phyloP scores from a whole-genome alignment of 192 early-diverging fungal genomes.

The Kickxella alabastrina region DNA sequence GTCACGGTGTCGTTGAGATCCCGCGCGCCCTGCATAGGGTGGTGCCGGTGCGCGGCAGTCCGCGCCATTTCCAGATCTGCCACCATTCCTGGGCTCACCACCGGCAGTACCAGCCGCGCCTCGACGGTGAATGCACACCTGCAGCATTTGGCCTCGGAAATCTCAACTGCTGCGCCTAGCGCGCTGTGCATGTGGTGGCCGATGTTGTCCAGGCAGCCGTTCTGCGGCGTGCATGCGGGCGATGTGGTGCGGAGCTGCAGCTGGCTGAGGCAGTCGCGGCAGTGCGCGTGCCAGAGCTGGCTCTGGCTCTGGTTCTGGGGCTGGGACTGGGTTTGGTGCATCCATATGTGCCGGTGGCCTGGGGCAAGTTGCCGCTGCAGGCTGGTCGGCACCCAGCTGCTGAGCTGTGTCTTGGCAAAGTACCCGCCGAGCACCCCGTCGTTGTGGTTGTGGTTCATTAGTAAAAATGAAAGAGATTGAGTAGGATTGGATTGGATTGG shows the following conservation, averaged over 20 bases:
- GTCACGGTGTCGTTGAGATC: conserved; percentile 23
- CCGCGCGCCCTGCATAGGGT: conserved; percentile 34
- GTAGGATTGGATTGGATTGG: not conserved
- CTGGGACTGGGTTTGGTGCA: not conserved
- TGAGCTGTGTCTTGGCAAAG: conserved; percentile 26
- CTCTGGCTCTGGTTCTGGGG: not conserved
- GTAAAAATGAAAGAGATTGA: not conserved
- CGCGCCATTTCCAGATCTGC: conserved; percentile 19
- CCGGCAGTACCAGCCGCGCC: conserved; percentile 5
- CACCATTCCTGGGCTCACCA: conserved; percentile 11
- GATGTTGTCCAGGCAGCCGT: conserved; percentile 20
- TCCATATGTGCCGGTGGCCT: conserved; percentile 36
- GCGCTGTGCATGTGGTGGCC: conserved; percentile 41
- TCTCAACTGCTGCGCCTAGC: not conserved
- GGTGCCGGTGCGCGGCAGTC: conserved; percentile 14
- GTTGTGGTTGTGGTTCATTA: not conserved
- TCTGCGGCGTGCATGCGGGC: not conserved
- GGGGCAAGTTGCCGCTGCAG: conserved; percentile 11
- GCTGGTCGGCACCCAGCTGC: conserved; percentile 27
- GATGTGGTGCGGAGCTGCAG: conserved; percentile 5
- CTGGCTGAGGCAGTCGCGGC: conserved; percentile 28
- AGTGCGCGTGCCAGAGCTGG: conserved; percentile 18
- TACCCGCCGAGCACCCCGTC: conserved; percentile 27
- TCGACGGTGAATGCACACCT: conserved; percentile 15
- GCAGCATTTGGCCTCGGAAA: conserved; percentile 23